Evolutionary conservation across 768 basidiomycete genomes (phyloP), one percentile per base, ranked within the genome.

Genomic region (Trametes gibbosa): DNA sequence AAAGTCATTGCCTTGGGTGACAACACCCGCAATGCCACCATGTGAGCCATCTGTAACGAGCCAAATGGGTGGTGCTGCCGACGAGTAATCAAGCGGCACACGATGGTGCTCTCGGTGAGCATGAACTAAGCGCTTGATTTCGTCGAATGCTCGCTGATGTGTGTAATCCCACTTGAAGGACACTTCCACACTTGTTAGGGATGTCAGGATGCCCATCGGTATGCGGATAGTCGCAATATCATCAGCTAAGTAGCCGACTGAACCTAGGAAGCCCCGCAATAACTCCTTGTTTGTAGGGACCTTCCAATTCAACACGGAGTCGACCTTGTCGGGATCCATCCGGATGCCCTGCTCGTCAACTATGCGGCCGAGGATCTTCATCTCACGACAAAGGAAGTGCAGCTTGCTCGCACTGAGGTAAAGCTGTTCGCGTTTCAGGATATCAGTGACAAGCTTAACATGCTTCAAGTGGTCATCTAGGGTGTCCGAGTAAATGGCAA

Each of bases 321-420:
- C 74, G 0, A 82, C 77, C 42, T 81, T 82, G 19, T 74, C 63
- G 0, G 76, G 76, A 37, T 81, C 77, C 76, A 80, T 79, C 0
- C 50, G 49, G 21, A 82, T 78, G 0, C 79, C 77, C 0, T 72
- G n/a, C 17, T 74, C 67, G 21, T 73, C 69, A 1, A 82, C 56
- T 0, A 79, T 59, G 0, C 37, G 37, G 13, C 37, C 37, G 0
- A 79, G 58, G 24, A 67, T 45, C 24, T 65, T 66, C 54, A 70
- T 29, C 23, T 60, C 43, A 0, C 40, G 12, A 1, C 50, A 50
- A 13, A 69, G 63, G 50, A 72, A 67, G 12, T 69, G 60, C 8
- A 72, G 48, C 57, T 71, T 71, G 5, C 57, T 21, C 0, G 57
- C 43, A 16, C 61, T 61, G 3, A 70, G 56, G 56, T 56, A 72